Percentiles rank a stretch among this genome's conserved stretches.
phyloP scores from a whole-genome alignment of 805 yeast genomes.

The Ogataea pini region DNA sequence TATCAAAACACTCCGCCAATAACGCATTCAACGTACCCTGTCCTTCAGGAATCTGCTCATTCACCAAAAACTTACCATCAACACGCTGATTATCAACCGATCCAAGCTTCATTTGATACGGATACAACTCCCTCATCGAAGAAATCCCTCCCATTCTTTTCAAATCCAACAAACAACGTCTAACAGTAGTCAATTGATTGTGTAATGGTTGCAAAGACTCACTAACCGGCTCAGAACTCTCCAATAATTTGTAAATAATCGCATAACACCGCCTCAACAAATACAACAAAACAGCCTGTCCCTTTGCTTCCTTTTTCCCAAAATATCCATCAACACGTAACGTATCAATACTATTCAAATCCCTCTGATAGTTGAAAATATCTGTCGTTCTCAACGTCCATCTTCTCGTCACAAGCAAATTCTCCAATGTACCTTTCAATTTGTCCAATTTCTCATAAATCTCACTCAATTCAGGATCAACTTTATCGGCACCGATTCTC shows the following conservation, averaged over 20 bases:
- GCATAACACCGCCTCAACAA: conserved; percentile 89
- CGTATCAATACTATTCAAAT: conserved; percentile 72
- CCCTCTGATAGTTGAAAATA: conserved; percentile 77
- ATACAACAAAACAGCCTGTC: conserved; percentile 67
- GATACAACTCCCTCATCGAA: conserved; percentile 86
- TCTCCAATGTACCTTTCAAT: conserved; percentile 74
- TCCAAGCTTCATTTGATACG: conserved; percentile 92
- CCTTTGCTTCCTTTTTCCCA: conserved; percentile 42
- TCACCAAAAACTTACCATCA: conserved; percentile 91
- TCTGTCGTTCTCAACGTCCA: conserved; percentile 99
- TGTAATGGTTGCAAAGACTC: conserved; percentile 93
- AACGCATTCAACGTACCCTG: conserved; percentile 94
- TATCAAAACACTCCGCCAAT: conserved; percentile 92
- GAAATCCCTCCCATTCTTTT: conserved; percentile 91
- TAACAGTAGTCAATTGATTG: conserved; percentile 88
- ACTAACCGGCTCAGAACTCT: conserved; percentile 91
- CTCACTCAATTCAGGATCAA: conserved; percentile 54
- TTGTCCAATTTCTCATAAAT: conserved; percentile 64
- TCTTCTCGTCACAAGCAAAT: conserved; percentile 84
- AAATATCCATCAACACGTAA: conserved; percentile 65
- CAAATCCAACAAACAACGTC: conserved; percentile 85
- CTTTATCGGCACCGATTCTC: conserved; percentile 44
- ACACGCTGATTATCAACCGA: conserved; percentile 81
- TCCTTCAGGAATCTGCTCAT: conserved; percentile 93
- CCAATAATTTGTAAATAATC: conserved; percentile 81